Evolutionary conservation across 2,329 filamentous ascomycete species (phyloP), one percentile per base, ranked within the genome.

Genomic region (Aspergillus japonicus): DNA sequence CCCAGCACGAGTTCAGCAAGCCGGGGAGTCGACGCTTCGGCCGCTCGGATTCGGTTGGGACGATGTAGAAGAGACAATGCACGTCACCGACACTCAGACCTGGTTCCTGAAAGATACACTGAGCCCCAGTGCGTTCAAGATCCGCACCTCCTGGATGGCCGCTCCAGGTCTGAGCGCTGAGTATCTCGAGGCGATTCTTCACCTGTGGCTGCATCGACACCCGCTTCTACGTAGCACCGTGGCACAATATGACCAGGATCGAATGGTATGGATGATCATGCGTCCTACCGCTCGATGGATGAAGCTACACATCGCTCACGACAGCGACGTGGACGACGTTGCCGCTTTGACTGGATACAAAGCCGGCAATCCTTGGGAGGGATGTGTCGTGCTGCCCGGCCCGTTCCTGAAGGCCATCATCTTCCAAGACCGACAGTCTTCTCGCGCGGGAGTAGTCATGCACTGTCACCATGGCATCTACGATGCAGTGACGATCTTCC

Each of bases 321-420:
- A 23, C 39, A 5, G 14, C 21, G 26, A n/a, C 3, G 53, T 55
- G 11, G 33, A 31, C 12, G 3, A 48, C 42, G 11, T 44, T 11
- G 26, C 19, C 23, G 42, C 21, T 10, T n/a, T 55, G 19, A 26
- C 14, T 7, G 21, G 14, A 47, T 55, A 55, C 31, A 16, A 48
- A 7, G 29, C 47, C 35, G 47, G 48, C 53, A 26, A 49, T 21
- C 39, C 53, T 21, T 48, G 19, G 21, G 44, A 48, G 16, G 53
- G 47, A 24, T 55, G 53, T 12, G 23, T 55, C 42, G 39, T 19
- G 29, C 21, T 24, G 19, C 44, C 53, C 31, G 53, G 53, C 16
- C 53, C 53, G 16, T 44, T 55, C n/a, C n/a, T 55, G 19, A 55
- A 55, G 44, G 53, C 26, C 19, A 44, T 42, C n/a, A 26, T 55